These are phyloP conservation scores for Adansonia rubrostipa DNA, from an alignment of 441 rosid genomes.

Conservation along the genomic window DNA sequence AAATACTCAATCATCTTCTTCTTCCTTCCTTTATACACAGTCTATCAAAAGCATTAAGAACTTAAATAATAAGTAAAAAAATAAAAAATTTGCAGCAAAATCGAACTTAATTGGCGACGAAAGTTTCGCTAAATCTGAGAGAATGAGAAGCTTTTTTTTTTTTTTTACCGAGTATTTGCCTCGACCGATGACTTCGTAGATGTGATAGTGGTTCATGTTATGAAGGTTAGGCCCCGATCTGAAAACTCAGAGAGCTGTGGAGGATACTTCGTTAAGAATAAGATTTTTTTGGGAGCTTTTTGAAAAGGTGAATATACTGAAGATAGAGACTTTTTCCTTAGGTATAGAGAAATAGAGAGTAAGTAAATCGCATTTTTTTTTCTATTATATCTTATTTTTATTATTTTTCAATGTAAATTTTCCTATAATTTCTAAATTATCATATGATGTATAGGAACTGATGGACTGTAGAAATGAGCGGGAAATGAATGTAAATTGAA, in stretches of 20 bases:
- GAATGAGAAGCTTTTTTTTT: constrained; percentile 14
- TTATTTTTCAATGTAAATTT: too few relatives aligned
- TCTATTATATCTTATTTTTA: too few relatives aligned
- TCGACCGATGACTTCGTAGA: constrained; percentile 94
- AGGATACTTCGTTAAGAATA: constrained; percentile 16
- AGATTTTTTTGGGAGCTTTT: neutral
- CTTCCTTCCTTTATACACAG: constrained; percentile 95
- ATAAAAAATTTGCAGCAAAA: constrained; percentile 16
- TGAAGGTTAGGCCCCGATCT: neutral
- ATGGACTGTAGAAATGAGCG: constrained; percentile 18
- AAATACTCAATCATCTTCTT: constrained; percentile 95
- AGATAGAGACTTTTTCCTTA: neutral
- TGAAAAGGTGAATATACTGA: neutral
- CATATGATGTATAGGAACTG: neutral
- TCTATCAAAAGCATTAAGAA: constrained; percentile 38
- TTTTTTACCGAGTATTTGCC: constrained; percentile 89
- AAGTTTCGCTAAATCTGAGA: neutral
- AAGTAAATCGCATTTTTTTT: too few relatives aligned
- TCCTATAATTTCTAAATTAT: too few relatives aligned
- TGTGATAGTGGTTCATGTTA: constrained; percentile 85
- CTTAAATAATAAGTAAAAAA: neutral
- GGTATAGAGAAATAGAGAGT: too few relatives aligned
- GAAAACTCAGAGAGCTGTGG: neutral
- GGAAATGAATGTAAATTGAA: constrained; percentile 25
- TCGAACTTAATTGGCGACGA: neutral